These are phyloP conservation scores for Dendrobium officinale DNA, from an alignment of 106 monocot species.

Conservation along the genomic window DNA sequence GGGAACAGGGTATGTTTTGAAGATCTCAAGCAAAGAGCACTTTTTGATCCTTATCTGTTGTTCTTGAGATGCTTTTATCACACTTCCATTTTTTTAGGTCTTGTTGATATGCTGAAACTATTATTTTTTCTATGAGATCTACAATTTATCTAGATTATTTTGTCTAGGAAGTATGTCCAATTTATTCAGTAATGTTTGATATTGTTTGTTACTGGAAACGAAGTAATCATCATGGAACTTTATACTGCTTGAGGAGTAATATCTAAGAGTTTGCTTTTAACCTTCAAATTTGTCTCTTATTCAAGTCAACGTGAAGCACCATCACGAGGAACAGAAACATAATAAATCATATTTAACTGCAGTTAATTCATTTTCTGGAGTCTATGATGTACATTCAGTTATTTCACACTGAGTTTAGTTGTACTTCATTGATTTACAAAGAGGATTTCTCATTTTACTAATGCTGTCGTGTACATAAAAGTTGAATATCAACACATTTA, in stretches of 20 bases:
- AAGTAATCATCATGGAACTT: background rate
- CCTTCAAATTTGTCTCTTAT: background rate
- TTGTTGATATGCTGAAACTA: background rate
- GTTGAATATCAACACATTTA: background rate
- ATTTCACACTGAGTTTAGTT: background rate
- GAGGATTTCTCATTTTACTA: background rate
- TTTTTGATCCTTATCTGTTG: background rate
- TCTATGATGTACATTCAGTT: too few species aligned
- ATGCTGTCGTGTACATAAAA: background rate
- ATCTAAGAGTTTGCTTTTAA: background rate
- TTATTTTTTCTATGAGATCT: background rate
- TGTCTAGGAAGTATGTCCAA: background rate
- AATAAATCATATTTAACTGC: background rate
- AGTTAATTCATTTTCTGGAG: background rate
- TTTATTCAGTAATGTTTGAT: background rate
- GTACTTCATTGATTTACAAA: background rate
- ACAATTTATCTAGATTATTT: background rate
- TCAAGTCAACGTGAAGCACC: background rate
- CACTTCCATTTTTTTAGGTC: background rate
- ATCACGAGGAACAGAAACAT: background rate
- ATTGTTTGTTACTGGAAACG: background rate
- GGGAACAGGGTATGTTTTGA: conserved; percentile 49
- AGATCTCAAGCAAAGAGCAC: background rate
- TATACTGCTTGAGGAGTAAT: background rate
- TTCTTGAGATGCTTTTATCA: background rate